Percentiles rank a stretch among this genome's conserved stretches.
These are phyloP conservation scores for Cadophora luteo-olivacea DNA, from an alignment of 2,329 filamentous ascomycete species.

Conservation along the genomic window DNA sequence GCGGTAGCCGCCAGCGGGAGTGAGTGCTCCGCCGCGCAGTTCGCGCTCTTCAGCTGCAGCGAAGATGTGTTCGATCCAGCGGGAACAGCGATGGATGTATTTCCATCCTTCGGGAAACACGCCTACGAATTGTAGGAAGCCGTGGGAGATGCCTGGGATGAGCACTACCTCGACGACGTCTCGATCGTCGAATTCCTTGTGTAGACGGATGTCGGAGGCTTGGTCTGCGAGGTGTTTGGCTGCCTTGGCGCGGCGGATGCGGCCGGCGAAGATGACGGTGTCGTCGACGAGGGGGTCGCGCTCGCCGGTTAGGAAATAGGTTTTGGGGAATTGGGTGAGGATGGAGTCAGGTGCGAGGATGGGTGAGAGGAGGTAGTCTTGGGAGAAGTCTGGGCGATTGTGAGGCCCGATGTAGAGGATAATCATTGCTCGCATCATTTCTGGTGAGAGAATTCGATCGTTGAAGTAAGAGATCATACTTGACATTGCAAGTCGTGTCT, in stretches of 20 bases:
- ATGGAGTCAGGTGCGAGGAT: constrained; percentile 86
- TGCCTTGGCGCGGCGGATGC: constrained; percentile 80
- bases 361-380: constrained; percentile 89
- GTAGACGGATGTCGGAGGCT: constrained; percentile 59
- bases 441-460: constrained; percentile 90
- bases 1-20: constrained; percentile 22
- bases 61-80: constrained; percentile 85
- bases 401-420: constrained; percentile 96
- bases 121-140: constrained; percentile 89
- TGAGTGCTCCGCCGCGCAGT: constrained; percentile 39
- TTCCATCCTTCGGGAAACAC: constrained; percentile 92
- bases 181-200: constrained; percentile 70
- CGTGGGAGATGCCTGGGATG: constrained; percentile 89
- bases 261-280: constrained; percentile 92
- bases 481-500: constrained; percentile 89
- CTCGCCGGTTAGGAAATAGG: constrained; percentile 92
- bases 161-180: constrained; percentile 82
- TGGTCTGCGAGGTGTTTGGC: constrained; percentile 57
- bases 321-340: constrained; percentile 88
- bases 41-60: constrained; percentile 52
- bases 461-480: constrained; percentile 99
- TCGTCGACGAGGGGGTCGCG: constrained; percentile 95
- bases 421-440: constrained; percentile 99
- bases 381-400: constrained; percentile 89
- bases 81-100: constrained; percentile 78